Base-by-base conservation (phyloP, 768 basidiomycete genomes). In the Kwoniella newhampshirensis region DNA sequence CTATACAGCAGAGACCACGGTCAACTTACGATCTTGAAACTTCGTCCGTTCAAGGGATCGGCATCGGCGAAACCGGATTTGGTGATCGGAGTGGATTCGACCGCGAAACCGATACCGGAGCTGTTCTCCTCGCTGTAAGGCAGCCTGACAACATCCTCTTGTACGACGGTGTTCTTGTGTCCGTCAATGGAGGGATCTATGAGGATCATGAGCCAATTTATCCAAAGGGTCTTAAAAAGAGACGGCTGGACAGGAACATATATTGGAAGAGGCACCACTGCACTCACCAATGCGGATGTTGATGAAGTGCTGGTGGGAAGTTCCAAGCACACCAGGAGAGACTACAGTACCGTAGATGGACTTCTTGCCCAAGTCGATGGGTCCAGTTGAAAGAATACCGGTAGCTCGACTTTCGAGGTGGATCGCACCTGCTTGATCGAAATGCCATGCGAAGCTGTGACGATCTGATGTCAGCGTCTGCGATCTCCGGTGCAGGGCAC, bases 361-460 rank as follows among this genome's bases (percentile, higher is more conserved):
- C 6, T 36, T 70, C 57, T 75, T 60, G 0, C 70, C 74, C 0
- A 66, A 60, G 11, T 63, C 25, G 40, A 74, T 70, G 17, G 68
- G 48, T n/a, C 35, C 50, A 17, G 71, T 72, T 9, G 62, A 64
- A 1, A 72, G 59, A 43, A 73, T 73, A n/a, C 73, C 73, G 4
- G 74, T 75, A 2, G 74, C 74, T 9, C 71, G 57, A 25, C 54
- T 63, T 54, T 75, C 74, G 53, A 73, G 64, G 54, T 71, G 64
- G 32, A 70, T 44, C 1, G 50, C 66, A 18, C 65, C 71, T 1
- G 64, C 64, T 48, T 71, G 71, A 50, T 73, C 74, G 28, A 75
- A 67, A 20, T 65, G 52, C 51, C 53, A 66, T 6, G 60, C 64
- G 48, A 52, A 48, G 26, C 43, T 42, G 40, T 6, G n/a, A n/a